Evolutionary conservation across 2,329 filamentous ascomycete species (phyloP), one percentile per base, ranked within the genome.

Genomic region (Chrysoporthe deuterocubensis): DNA sequence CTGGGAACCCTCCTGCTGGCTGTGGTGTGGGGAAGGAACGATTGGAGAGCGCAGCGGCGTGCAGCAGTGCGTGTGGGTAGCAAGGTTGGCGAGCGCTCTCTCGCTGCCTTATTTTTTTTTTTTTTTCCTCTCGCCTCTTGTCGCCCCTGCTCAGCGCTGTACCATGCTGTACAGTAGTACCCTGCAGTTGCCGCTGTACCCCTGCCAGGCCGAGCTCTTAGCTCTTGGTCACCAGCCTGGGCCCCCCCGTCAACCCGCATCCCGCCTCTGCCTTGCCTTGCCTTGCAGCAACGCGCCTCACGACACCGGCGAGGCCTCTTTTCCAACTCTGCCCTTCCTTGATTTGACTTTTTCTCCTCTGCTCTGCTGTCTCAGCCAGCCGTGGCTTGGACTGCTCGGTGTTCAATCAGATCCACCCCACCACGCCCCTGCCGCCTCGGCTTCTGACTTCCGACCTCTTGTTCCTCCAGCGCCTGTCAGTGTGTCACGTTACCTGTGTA

Each of bases 401-500:
- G 48, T 26, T 52, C 48, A 21, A 52, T 11, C 11, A 26, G 62
- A 26, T 56, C 37, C 46, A 64, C 48, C 48, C 50, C 42, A 16
- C n/a, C 37, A 8, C 42, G 13, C 60, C 48, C 11, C 40, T 42
- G 21, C 42, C 5, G 40, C 13, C 42, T 48, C 62, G 62, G 62
- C 52, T 64, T 40, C 32, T 48, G 34, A 13, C 50, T 64, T 34
- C 62, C 62, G 62, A 37, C n/a, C 6, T 56, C 37, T 56, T 43
- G 57, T 44, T 16, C 42, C 58, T 46, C 46, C 11, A 43, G 37
- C 37, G 37, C 58, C 18, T 44, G 58, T 61, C 42, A 43, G 40
- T 61, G 40, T 44, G 58, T 61, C 58, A 61, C 58, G 58, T 61
- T 61, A 61, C 58, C 57, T 26, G 2, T 59, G 16, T 21, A 40